Percentiles rank a stretch among this genome's conserved stretches.
phyloP scores from a whole-genome alignment of 1,284 basidiomycete species.

The Inonotus hispidus region DNA sequence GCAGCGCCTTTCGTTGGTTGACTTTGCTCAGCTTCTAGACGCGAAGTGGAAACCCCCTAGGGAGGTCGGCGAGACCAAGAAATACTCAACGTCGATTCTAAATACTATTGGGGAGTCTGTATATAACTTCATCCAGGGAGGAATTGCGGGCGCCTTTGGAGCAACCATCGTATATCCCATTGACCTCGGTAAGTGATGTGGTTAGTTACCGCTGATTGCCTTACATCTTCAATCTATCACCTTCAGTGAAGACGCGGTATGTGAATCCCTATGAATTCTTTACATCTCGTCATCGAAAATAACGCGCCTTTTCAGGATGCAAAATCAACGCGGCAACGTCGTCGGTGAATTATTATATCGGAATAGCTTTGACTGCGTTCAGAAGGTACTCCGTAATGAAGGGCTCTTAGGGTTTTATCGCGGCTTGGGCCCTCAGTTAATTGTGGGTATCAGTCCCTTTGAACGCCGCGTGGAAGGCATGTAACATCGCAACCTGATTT shows the following conservation, averaged over 20 bases:
- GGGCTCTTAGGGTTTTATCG: constrained; percentile 95
- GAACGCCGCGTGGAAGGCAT: constrained; percentile 9
- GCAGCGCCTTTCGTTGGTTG: constrained; percentile 72
- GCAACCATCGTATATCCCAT: constrained; percentile 94
- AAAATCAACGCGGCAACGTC: constrained; percentile 94
- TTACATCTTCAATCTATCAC: not conserved
- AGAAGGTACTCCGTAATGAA: constrained; percentile 93
- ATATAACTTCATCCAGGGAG: constrained; percentile 90
- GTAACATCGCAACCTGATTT: constrained; percentile 16
- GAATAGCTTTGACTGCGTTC: constrained; percentile 91
- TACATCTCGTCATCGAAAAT: constrained; percentile 2
- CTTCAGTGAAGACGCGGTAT: constrained; percentile 56
- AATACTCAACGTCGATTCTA: constrained; percentile 31
- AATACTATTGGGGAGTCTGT: constrained; percentile 53
- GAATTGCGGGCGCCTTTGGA: constrained; percentile 89
- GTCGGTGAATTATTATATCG: constrained; percentile 93
- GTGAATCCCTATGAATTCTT: constrained; percentile 22
- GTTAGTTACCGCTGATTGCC: constrained; percentile 8
- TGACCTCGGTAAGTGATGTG: constrained; percentile 69
- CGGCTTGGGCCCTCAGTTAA: constrained; percentile 90
- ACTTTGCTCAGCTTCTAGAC: constrained; percentile 88
- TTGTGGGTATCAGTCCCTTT: constrained; percentile 46
- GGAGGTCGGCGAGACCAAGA: constrained; percentile 37
- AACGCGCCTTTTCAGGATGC: constrained; percentile 57
- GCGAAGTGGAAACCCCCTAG: constrained; percentile 75